Base-by-base conservation (phyloP, 164 flowering plant species). In the Piper longum region DNA sequence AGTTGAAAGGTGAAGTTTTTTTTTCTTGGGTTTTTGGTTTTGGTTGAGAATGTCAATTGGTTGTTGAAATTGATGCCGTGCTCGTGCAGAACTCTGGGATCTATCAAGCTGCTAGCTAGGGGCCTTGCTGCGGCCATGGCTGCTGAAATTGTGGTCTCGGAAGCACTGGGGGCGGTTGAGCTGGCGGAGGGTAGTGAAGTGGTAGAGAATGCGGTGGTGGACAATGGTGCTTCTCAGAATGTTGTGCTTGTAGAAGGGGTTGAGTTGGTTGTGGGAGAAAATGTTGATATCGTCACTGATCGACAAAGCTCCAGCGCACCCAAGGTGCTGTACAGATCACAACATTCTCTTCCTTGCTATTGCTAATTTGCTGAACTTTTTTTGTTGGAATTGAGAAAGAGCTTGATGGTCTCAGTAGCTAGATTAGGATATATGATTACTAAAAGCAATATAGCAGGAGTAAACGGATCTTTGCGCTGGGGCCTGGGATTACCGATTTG, bases 291-390 rank as follows among this genome's bases (percentile, higher is more conserved):
- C 39, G 13, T 14, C 6, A 26, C 72, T 8, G 74, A 61, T 56
- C 70, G 64, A 64, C 73, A 75, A 73, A 62, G 59, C 62, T 72
- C 79, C 51, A 83, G 74, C 60, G 57, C 70, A 60, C 36, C 67
- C 0, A 83, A 83, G 88, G 91, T 86, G 75, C 36, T 57, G 39
- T 26, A 57, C 36, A 57, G 39, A 26, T 57, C 2, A 26, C 13
- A 13, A 26, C 36, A 26, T 26, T 26, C 36, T 26, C 36, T 26
- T 26, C 36, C 36, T 26, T 26, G 36, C 36, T 26, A 26, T 26
- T 26, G 36, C 2, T 26, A 26, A 26, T 26, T 26, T 26, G 36
- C 2, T 26, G 36, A 26, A 26, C 36, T 26, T 26, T 26, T 26
- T 26, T 26, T 26, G 36, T 26, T 26, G 36, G 36, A 26, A 26